Evolutionary conservation across 225 moss, liverwort and hornwort genomes (phyloP).

Genomic region (Lunularia cruciata): DNA sequence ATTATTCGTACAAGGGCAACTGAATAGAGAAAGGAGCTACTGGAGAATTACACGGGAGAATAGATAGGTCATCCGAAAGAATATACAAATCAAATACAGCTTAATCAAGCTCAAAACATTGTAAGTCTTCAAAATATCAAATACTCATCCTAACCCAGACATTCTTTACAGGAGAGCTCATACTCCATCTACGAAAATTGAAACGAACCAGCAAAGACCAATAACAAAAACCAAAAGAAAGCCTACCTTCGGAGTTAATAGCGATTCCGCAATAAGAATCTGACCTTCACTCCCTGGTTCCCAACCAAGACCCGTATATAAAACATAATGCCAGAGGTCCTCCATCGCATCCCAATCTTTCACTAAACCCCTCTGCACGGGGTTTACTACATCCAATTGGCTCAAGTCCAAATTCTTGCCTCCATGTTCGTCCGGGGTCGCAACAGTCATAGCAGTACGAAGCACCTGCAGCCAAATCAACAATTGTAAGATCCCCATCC

Average conservation of each 20-base stretch:
- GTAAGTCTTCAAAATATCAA: too few species aligned
- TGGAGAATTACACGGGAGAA: too few species aligned
- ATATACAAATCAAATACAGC: too few species aligned
- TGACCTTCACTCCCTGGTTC: conserved; percentile 95
- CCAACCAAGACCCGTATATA: conserved; percentile 90
- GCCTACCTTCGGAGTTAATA: conserved; percentile 83
- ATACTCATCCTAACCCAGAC: too few species aligned
- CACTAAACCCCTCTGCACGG: conserved; percentile 89
- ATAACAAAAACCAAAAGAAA: background rate
- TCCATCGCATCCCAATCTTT: conserved; percentile 98
- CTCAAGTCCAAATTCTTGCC: conserved; percentile 28
- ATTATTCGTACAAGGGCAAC: too few species aligned
- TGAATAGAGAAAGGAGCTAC: too few species aligned
- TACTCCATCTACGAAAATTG: too few species aligned
- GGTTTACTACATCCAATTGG: conserved; percentile 50
- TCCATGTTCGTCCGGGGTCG: conserved; percentile 24
- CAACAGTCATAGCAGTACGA: conserved; percentile 46
- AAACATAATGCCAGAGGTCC: conserved; percentile 96
- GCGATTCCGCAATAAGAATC: conserved; percentile 90
- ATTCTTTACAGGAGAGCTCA: too few species aligned
- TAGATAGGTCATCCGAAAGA: too few species aligned
- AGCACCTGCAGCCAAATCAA: conserved; percentile 35
- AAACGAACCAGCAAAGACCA: too few species aligned
- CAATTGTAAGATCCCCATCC: background rate
- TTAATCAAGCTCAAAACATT: too few species aligned